Percentiles rank a stretch among this genome's conserved stretches.
Evolutionary conservation across 371 early-diverging fungal genomes (phyloP).

Genomic region (Nematocida displodere): DNA sequence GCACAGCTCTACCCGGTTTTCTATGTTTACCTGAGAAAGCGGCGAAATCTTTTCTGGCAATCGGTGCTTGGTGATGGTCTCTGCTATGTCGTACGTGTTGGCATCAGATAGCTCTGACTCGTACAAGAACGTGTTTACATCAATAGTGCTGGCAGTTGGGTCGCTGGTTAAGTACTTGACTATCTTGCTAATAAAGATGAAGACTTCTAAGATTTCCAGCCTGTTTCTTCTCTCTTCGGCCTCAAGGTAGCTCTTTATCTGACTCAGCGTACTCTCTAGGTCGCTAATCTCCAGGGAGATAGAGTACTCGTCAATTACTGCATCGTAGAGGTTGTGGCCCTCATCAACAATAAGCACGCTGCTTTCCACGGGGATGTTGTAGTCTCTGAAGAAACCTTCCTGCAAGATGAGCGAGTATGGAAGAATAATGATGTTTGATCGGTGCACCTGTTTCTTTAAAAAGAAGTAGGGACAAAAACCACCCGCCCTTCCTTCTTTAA

Average conservation of each 20-base stretch:
- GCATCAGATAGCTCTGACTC: slow-evolving; percentile 51
- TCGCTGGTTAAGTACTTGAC: neutral
- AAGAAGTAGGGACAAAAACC: slow-evolving; percentile 64
- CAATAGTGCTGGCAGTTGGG: neutral
- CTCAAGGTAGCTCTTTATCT: slow-evolving; percentile 2
- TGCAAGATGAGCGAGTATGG: slow-evolving; percentile 63
- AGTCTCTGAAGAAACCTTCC: slow-evolving; percentile 54
- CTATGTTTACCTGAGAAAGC: neutral
- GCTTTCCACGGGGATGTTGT: slow-evolving; percentile 53
- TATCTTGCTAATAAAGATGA: slow-evolving; percentile 31
- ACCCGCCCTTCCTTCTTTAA: slow-evolving; percentile 41
- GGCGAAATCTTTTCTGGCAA: slow-evolving; percentile 7
- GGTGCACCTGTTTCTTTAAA: slow-evolving; percentile 40
- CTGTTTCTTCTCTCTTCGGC: neutral
- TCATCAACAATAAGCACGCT: slow-evolving; percentile 65
- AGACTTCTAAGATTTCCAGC: slow-evolving; percentile 22
- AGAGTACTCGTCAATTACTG: slow-evolving; percentile 60
- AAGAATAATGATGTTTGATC: slow-evolving; percentile 61
- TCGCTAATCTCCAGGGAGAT: slow-evolving; percentile 21
- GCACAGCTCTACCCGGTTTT: slow-evolving; percentile 9
- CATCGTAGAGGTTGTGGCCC: slow-evolving; percentile 65
- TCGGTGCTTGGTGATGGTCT: slow-evolving; percentile 36
- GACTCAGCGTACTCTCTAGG: neutral
- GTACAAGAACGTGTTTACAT: slow-evolving; percentile 56
- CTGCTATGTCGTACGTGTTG: slow-evolving; percentile 61